Evolutionary conservation across 1,284 basidiomycete species (phyloP).

Genomic region (Puccinia horiana): DNA sequence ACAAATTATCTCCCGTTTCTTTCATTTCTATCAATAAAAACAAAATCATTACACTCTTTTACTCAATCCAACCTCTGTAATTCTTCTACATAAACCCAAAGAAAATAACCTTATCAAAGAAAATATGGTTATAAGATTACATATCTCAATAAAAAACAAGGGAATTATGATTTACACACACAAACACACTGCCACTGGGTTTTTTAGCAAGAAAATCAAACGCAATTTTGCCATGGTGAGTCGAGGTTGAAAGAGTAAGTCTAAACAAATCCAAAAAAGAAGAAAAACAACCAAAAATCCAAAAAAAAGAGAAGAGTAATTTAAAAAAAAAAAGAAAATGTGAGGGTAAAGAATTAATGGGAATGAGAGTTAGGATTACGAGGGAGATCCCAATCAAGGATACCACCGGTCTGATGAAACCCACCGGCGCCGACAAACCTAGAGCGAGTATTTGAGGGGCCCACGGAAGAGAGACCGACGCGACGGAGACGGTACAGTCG

Average conservation of each 20-base stretch:
- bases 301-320: not conserved
- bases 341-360: not conserved
- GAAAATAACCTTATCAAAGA: too few relatives aligned
- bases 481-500: slow-evolving; percentile 28
- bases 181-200: too few relatives aligned
- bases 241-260: too few relatives aligned
- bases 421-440: too few relatives aligned
- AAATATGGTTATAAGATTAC: too few relatives aligned
- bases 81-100: too few relatives aligned
- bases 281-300: too few relatives aligned
- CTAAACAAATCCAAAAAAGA: not conserved
- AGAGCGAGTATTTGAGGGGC: not conserved
- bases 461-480: slow-evolving; percentile 8
- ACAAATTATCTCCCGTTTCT: slow-evolving; percentile 27
- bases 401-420: slow-evolving; percentile 9
- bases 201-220: too few relatives aligned
- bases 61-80: not conserved
- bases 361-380: not conserved
- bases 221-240: too few relatives aligned
- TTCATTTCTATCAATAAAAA: not conserved
- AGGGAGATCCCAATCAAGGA: slow-evolving; percentile 46
- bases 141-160: too few relatives aligned
- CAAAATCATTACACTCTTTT: not conserved
- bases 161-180: too few relatives aligned
- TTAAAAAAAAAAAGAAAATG: not conserved